phyloP scores from a whole-genome alignment of 106 monocot genomes.

The Posidonia australis region DNA sequence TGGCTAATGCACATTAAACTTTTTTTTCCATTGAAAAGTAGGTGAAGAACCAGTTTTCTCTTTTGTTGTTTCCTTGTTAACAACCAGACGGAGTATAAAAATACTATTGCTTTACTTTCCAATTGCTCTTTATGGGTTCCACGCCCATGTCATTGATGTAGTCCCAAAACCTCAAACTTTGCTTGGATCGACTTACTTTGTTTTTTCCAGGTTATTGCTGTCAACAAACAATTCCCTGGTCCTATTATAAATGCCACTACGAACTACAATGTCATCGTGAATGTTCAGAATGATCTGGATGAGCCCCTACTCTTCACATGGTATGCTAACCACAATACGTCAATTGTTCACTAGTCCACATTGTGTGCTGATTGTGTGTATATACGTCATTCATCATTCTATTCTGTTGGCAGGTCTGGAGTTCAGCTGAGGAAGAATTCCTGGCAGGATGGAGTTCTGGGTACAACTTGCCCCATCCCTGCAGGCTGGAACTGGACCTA shows the following conservation, averaged over 20 bases:
- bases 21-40: too few species aligned
- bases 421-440: conserved; percentile 64
- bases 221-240: conserved; percentile 80
- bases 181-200: background rate
- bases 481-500: conserved; percentile 91
- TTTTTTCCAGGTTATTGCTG: conserved; percentile 44
- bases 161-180: background rate
- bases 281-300: conserved; percentile 78
- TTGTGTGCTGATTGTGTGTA: too few species aligned
- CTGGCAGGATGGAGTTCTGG: conserved; percentile 90
- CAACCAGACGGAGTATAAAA: background rate
- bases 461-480: conserved; percentile 89
- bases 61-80: background rate
- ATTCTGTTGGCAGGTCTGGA: conserved; percentile 34
- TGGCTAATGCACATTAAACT: background rate
- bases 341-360: too few species aligned
- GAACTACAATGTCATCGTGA: conserved; percentile 76
- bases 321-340: conserved; percentile 15
- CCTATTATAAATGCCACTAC: conserved; percentile 75
- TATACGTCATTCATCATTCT: background rate
- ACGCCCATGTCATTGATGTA: background rate
- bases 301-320: conserved; percentile 76
- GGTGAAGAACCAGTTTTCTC: background rate
- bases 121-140: too few species aligned
- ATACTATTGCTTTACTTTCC: too few species aligned